Evolutionary conservation across 2,329 filamentous ascomycete genomes (phyloP), one percentile per base, ranked within the genome.

Genomic region (Curvularia eragrostidis): DNA sequence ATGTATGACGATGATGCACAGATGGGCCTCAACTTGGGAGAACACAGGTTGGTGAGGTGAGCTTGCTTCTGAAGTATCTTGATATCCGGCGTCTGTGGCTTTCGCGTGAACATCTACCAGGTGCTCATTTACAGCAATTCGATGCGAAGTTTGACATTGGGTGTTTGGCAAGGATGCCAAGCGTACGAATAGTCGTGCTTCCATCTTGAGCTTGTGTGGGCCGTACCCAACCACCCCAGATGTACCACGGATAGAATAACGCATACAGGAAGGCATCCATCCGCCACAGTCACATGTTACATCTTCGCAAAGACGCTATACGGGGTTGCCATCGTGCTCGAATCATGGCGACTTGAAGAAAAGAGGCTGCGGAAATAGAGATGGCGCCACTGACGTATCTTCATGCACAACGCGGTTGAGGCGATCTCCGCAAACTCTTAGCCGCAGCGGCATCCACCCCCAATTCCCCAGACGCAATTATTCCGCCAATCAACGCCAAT

Each of bases 311-410:
- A 23, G 30, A 43, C 21, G 54, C 21, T 39, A 34, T 18, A n/a
- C 23, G 41, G 19, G 21, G 42, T n/a, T 21, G 42, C 24, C 32
- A 42, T 9, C 81, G 85, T 60, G 50, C 36, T 49, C 49, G 34
- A 54, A 54, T 49, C 48, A 54, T 19, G 39, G 18, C 24, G 15
- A 38, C 23, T 23, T 9, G 39, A 28, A 43, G 38, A 38, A 28
- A 42, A 42, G 41, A 51, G 50, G 51, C 55, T 46, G 55, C 51
- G 19, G 32, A 34, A 42, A 41, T 48, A 42, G 32, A 46, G 34
- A 52, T 24, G 30, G 42, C 56, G 61, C 59, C 59, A 62, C 56
- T 46, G 32, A 57, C 52, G 44, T 53, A 52, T 38, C 53, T 43
- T 30, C 41, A 58, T 58, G 56, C 52, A 47, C 47, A 34, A 44